Evolutionary conservation across 768 basidiomycete genomes (phyloP).

Genomic region (Serendipita vermifera): DNA sequence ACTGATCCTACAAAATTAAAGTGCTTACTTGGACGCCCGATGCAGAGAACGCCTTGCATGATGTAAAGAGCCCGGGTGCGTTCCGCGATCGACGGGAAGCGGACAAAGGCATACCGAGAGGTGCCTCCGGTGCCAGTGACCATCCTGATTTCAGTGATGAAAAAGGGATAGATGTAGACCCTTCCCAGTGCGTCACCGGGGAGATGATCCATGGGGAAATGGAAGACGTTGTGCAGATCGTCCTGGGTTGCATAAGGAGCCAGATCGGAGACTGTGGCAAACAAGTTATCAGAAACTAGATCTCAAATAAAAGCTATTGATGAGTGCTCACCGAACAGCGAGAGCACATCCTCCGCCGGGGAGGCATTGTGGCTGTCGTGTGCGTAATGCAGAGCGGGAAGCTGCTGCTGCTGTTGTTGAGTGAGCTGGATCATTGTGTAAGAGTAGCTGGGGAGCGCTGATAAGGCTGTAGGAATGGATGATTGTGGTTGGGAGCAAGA

Average conservation of each 20-base stretch:
- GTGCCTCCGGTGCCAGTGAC: neutral
- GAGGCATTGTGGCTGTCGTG: too few relatives aligned
- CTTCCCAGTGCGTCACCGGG: neutral
- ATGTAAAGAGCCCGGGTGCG: conserved; percentile 4
- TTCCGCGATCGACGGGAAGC: conserved; percentile 3
- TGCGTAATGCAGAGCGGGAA: too few relatives aligned
- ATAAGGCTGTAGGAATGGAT: neutral
- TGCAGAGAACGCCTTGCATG: conserved; percentile 4
- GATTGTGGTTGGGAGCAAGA: neutral
- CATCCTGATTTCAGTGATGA: neutral
- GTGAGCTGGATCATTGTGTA: conserved; percentile 2
- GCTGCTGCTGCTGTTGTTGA: too few relatives aligned
- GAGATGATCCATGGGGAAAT: conserved; percentile 3
- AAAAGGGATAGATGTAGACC: neutral
- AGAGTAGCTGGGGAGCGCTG: neutral
- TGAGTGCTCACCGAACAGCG: neutral
- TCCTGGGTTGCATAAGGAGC: neutral
- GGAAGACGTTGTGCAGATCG: neutral
- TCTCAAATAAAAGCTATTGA: neutral
- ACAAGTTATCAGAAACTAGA: neutral
- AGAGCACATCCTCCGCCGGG: neutral
- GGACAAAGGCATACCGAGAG: neutral
- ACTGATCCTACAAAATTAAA: neutral
- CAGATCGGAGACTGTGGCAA: neutral
- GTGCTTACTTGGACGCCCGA: neutral